Percentiles rank a stretch among this genome's conserved stretches.
phyloP scores from a whole-genome alignment of 306 rosid species.

The Lithocarpus polystachyus region DNA sequence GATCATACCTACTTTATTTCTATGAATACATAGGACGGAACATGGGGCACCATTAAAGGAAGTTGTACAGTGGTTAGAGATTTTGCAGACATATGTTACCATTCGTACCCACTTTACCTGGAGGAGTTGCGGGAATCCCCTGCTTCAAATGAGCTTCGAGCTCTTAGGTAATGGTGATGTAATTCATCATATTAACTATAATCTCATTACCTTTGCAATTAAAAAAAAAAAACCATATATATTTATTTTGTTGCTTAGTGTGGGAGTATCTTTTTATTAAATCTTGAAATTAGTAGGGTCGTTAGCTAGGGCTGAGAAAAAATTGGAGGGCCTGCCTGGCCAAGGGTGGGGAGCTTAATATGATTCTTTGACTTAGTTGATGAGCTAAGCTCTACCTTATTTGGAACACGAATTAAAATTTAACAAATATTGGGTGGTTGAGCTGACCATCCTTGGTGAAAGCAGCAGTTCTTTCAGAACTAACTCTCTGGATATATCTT shows the following conservation, averaged over 20 bases:
- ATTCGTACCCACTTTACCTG: slow-evolving; percentile 68
- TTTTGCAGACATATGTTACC: slow-evolving; percentile 75
- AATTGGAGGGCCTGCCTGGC: no score
- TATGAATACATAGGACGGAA: slow-evolving; percentile 60
- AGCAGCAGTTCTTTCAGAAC: neutral
- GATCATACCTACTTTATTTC: neutral
- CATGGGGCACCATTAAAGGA: slow-evolving; percentile 77
- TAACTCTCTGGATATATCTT: slow-evolving; percentile 18
- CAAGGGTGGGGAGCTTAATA: neutral
- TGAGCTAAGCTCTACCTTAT: no score
- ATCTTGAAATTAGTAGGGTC: neutral
- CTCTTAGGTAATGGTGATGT: slow-evolving; percentile 46
- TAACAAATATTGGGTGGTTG: neutral
- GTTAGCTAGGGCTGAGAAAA: neutral
- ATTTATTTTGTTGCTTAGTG: neutral
- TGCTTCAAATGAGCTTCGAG: slow-evolving; percentile 43
- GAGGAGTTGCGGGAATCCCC: slow-evolving; percentile 71
- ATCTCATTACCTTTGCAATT: neutral
- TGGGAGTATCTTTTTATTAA: neutral
- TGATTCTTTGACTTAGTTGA: neutral
- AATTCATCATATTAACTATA: no score
- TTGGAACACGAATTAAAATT: neutral
- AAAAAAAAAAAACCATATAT: neutral
- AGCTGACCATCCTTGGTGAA: neutral
- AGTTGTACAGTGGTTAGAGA: slow-evolving; percentile 87